Evolutionary conservation across 352 stramenopile species (phyloP).

Genomic region (Thraustochytrium striatum): DNA sequence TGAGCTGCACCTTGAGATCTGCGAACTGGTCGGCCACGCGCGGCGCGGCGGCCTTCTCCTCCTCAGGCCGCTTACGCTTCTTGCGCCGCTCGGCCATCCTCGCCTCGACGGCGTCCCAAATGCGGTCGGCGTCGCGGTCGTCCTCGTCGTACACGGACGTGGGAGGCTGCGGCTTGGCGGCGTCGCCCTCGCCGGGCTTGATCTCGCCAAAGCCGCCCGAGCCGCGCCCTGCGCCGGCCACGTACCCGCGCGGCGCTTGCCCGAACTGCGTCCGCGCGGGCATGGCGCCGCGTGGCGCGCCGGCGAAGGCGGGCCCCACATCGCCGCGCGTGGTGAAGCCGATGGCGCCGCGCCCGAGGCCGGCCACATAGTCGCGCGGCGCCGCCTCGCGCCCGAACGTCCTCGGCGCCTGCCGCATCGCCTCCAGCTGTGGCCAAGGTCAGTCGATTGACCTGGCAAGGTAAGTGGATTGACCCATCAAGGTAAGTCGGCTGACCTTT

Average conservation of each 20-base stretch:
- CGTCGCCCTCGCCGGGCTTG: slow-evolving; percentile 74
- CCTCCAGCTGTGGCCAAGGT: no score
- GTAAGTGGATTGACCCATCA: no score
- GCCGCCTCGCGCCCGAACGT: background rate
- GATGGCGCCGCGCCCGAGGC: slow-evolving; percentile 51
- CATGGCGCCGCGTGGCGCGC: background rate
- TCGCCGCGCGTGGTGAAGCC: slow-evolving; percentile 53
- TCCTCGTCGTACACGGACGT: slow-evolving; percentile 75
- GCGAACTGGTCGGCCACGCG: slow-evolving; percentile 76
- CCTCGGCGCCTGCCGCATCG: background rate
- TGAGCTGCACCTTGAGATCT: slow-evolving; percentile 70
- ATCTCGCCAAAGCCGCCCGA: slow-evolving; percentile 53
- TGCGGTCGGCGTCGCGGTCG: slow-evolving; percentile 72
- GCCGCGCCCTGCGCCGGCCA: slow-evolving; percentile 29
- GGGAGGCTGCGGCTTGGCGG: slow-evolving; percentile 65
- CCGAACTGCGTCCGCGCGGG: slow-evolving; percentile 23
- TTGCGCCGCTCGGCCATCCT: slow-evolving; percentile 69
- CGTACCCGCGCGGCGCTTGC: slow-evolving; percentile 19
- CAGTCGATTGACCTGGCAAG: no score
- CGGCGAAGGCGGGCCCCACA: slow-evolving; percentile 43
- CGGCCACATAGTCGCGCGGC: slow-evolving; percentile 49
- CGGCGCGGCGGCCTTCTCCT: slow-evolving; percentile 68
- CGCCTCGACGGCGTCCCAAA: slow-evolving; percentile 73
- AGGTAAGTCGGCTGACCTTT: no score
- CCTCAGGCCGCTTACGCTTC: slow-evolving; percentile 65